phyloP scores from a whole-genome alignment of 176 grass and related monocot genomes.

The Cenchrus fungigraminus region DNA sequence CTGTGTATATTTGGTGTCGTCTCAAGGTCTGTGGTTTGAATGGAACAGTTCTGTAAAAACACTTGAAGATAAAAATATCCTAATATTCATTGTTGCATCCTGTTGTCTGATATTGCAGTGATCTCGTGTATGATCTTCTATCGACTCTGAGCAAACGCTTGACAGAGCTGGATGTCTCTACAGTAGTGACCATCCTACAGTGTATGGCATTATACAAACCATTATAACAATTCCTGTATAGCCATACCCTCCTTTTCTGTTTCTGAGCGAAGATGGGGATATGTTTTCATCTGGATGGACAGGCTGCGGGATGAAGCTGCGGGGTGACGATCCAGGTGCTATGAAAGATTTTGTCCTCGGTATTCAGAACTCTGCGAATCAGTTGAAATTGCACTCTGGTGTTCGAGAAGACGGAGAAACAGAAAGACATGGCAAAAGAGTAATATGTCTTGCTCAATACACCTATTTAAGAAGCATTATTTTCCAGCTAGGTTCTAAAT shows the following conservation, averaged over 20 bases:
- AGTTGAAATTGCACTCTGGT: constrained; percentile 58
- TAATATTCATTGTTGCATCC: constrained; percentile 11
- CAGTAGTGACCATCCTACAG: constrained; percentile 71
- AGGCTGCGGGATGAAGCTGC: constrained; percentile 91
- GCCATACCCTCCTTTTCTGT: constrained; percentile 5
- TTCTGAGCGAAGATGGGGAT: constrained; percentile 8
- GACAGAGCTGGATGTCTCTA: constrained; percentile 85
- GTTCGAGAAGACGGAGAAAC: constrained; percentile 52
- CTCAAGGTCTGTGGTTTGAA: constrained; percentile 67
- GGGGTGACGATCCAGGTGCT: constrained; percentile 76
- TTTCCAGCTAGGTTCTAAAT: constrained; percentile 25
- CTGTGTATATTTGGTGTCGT: constrained; percentile 81
- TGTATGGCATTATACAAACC: constrained; percentile 57
- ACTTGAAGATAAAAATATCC: constrained; percentile 25
- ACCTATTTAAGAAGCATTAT: constrained; percentile 23
- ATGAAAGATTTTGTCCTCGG: constrained; percentile 95
- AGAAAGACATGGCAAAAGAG: constrained; percentile 75
- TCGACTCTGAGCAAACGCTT: constrained; percentile 66
- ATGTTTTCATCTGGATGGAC: constrained; percentile 41
- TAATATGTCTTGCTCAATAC: constrained; percentile 49
- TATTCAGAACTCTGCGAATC: constrained; percentile 75
- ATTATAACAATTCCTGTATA: constrained; percentile 10
- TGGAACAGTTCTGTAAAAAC: constrained; percentile 30
- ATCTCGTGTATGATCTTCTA: constrained; percentile 89
- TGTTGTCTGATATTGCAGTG: constrained; percentile 46